These are phyloP conservation scores for Malassezia japonica DNA, from an alignment of 1,284 basidiomycete genomes.

Conservation along the genomic window DNA sequence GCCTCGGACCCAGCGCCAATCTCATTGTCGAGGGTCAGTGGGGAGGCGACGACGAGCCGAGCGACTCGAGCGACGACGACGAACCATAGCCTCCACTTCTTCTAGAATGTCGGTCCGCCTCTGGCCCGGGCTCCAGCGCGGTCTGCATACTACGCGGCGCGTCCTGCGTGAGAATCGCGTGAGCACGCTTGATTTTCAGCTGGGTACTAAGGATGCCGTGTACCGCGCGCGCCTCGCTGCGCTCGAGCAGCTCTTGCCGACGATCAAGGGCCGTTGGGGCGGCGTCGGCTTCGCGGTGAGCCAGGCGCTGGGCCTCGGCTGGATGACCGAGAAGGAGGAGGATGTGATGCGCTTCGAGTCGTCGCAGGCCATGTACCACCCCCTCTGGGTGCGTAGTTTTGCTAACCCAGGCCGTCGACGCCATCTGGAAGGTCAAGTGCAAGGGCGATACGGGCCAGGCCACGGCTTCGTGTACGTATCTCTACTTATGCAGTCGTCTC, in stretches of 20 bases:
- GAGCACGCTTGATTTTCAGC: slow-evolving; percentile 11
- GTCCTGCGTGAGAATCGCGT: not conserved
- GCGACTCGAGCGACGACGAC: not conserved
- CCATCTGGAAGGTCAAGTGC: slow-evolving; percentile 9
- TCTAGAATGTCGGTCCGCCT: not conserved
- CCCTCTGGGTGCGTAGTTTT: slow-evolving; percentile 5
- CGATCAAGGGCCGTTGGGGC: slow-evolving; percentile 16
- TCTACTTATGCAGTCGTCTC: not conserved
- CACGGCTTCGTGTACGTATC: slow-evolving; percentile 5
- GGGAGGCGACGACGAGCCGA: slow-evolving; percentile 5
- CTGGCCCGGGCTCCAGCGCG: no score
- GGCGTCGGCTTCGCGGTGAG: slow-evolving; percentile 4
- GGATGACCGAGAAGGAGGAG: slow-evolving; percentile 12
- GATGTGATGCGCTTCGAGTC: slow-evolving; percentile 13
- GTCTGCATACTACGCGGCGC: not conserved
- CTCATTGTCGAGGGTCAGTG: slow-evolving; percentile 31
- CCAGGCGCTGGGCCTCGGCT: slow-evolving; percentile 10
- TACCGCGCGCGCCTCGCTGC: slow-evolving; percentile 15
- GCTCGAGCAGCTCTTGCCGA: slow-evolving; percentile 14
- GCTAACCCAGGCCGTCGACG: slow-evolving; percentile 5
- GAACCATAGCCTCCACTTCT: not conserved
- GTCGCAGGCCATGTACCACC: slow-evolving; percentile 6
- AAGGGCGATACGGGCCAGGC: slow-evolving; percentile 11
- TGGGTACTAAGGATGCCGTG: slow-evolving; percentile 7
- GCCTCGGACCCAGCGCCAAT: slow-evolving; percentile 26